Evolutionary conservation across 495 filamentous ascomycete genomes (phyloP), one percentile per base, ranked within the genome.

Genomic region (Talaromyces borbonicus): DNA sequence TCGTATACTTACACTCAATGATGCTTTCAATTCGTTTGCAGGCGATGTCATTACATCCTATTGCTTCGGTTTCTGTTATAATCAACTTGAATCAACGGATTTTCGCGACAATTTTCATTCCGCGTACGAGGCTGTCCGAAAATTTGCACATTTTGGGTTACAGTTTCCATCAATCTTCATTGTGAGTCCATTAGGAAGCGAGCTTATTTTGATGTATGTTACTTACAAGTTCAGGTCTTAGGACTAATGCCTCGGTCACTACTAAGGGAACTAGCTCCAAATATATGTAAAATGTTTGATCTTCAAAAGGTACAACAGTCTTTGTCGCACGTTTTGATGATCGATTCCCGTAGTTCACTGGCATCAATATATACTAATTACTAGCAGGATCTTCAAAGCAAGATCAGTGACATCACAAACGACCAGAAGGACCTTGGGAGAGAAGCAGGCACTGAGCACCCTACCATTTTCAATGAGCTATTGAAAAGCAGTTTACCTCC

Each of bases 31-130:
- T 19, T 49, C 56, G 16, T 47, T 70, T 15, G 54, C 62, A 0
- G 51, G 63, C 1, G 70, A 74, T 50, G 50, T 71, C 11, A 65
- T 71, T 12, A 62, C 58, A 9, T 66, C 67, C 36, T 72, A 69
- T 43, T 62, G 55, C 0, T 71, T 67, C 14, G 41, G 20, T n/a
- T 43, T 16, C 42, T 46, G 35, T 5, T 52, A 35, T 11, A 49
- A 35, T 39, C 38, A 22, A 27, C 31, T 38, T 16, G 47, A 36
- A 8, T 18, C 27, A 4, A 12, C 16, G 7, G 22, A 30, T 29
- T 24, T 26, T 23, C 7, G 18, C 11, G 16, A 15, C 14, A 25
- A 9, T 19, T 23, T 50, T 19, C 22, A 19, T 14, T 8, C 15
- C 11, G 47, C 50, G 27, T 12, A 44, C 3, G 23, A 30, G 15